A percentile compares a stretch with the other conserved stretches of the same genome.
Conservation (phyloP, 129 eudicot species). For the Pseudognaphalium luteoalbum region DNA sequence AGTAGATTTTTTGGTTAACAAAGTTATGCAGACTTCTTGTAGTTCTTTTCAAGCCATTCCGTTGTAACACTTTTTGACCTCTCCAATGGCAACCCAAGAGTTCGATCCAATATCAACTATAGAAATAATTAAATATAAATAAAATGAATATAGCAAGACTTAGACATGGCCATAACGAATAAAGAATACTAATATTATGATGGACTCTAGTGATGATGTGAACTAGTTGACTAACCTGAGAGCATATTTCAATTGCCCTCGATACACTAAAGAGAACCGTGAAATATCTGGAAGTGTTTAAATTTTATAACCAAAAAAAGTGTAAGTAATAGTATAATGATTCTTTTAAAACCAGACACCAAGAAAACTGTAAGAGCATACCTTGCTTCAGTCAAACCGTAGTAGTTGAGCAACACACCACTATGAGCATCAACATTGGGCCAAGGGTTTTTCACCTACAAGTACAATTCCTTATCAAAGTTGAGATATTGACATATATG, state of each 20-base stretch:
- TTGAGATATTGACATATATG: background rate
- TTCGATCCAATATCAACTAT: constrained; percentile 94
- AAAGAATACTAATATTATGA: background rate
- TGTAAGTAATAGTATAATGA: background rate
- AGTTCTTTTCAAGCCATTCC: constrained; percentile 95
- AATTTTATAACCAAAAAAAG: background rate
- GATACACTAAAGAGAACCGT: constrained; percentile 98
- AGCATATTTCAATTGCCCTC: constrained; percentile 87
- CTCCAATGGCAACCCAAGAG: constrained; percentile 97
- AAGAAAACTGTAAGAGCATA: constrained; percentile 14
- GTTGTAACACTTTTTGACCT: constrained; percentile 99
- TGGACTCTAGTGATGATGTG: background rate
- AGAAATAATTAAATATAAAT: background rate
- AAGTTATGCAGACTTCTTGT: constrained; percentile 64
- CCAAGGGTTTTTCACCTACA: constrained; percentile 99
- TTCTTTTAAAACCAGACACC: background rate
- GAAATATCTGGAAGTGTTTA: constrained; percentile 54
- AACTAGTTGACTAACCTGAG: constrained; percentile 58
- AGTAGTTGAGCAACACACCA: constrained; percentile 91
- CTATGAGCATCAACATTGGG: constrained; percentile 99
- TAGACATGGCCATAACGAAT: background rate
- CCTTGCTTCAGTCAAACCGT: constrained; percentile 99
- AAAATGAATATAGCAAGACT: background rate
- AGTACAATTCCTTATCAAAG: constrained; percentile 11
- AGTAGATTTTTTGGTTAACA: constrained; percentile 3